Conservation (phyloP, 2,329 filamentous ascomycete genomes). For the Phaeosphaeria sp. region DNA sequence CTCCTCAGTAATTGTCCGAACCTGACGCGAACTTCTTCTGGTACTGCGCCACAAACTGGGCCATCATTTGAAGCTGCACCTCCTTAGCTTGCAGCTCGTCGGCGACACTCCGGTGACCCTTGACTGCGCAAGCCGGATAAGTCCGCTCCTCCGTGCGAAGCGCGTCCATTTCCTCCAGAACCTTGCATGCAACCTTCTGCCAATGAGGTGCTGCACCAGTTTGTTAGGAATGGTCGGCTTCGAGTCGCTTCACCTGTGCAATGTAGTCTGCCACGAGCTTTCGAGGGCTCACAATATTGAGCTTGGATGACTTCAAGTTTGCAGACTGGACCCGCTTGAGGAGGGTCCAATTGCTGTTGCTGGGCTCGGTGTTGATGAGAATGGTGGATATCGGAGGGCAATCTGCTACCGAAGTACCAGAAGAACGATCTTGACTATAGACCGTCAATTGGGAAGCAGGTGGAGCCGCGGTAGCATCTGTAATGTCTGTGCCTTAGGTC, state of each 20-base stretch:
- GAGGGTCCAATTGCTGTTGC: conserved; percentile 9
- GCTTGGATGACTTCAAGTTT: conserved; percentile 5
- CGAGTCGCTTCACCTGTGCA: conserved; percentile 5
- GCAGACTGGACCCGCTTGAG: conserved; percentile 12
- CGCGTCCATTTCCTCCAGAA: conserved; percentile 1
- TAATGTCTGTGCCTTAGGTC: no score
- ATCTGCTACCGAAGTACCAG: not conserved
- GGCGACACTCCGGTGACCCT: conserved; percentile 7
- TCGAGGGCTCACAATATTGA: conserved; percentile 20
- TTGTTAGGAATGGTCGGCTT: conserved; percentile 4
- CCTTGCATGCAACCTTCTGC: not conserved
- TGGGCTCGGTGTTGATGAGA: conserved; percentile 14
- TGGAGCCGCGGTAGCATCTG: no score
- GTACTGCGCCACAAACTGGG: conserved; percentile 3
- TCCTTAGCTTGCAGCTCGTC: conserved; percentile 20
- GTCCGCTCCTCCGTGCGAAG: not conserved
- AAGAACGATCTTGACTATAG: not conserved
- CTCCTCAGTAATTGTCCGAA: not conserved
- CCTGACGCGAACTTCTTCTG: not conserved
- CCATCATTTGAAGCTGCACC: conserved; percentile 8
- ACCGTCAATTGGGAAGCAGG: no score
- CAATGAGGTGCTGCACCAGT: not conserved
- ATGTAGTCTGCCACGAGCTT: conserved; percentile 8
- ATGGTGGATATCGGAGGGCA: conserved; percentile 1
- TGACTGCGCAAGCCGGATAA: not conserved